phyloP scores from a whole-genome alignment of 768 basidiomycete genomes.

The Serpula lacrymans region DNA sequence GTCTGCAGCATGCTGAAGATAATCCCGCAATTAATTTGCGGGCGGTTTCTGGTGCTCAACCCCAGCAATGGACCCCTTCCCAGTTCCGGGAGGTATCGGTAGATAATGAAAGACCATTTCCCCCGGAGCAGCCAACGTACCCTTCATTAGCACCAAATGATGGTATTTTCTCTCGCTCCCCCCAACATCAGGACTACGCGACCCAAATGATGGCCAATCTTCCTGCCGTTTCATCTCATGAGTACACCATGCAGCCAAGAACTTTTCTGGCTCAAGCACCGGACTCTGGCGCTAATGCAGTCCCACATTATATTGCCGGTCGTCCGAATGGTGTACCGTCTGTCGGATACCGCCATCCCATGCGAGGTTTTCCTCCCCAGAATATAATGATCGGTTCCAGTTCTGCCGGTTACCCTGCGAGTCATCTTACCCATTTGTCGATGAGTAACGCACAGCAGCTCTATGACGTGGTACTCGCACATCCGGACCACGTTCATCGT shows the following conservation, averaged over 20 bases:
- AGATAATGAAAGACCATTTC: conserved; percentile 38
- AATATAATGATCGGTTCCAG: conserved; percentile 53
- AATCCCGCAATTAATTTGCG: conserved; percentile 28
- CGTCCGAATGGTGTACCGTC: conserved; percentile 47
- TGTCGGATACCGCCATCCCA: conserved; percentile 58
- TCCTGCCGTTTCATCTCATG: too few species aligned
- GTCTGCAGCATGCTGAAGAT: conserved; percentile 68
- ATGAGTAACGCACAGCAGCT: conserved; percentile 73
- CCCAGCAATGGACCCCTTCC: conserved; percentile 49
- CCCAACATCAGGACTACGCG: conserved; percentile 49
- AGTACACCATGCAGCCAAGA: conserved; percentile 39
- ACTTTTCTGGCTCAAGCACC: too few species aligned
- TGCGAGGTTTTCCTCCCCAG: conserved; percentile 56
- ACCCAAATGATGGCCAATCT: conserved; percentile 32
- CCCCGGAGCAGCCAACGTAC: conserved; percentile 49
- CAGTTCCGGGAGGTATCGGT: conserved; percentile 45
- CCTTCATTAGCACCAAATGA: conserved; percentile 61
- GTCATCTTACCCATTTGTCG: conserved; percentile 64
- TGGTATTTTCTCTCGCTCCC: conserved; percentile 45
- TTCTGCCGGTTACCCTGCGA: conserved; percentile 48
- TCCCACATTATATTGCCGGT: conserved; percentile 47
- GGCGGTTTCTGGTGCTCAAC: conserved; percentile 32
- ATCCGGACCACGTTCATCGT: conserved; percentile 67
- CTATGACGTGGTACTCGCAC: conserved; percentile 74
- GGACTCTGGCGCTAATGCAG: conserved; percentile 36